Evolutionary conservation across 352 stramenopile genomes (phyloP).

Genomic region (Globisporangium apiculatum): DNA sequence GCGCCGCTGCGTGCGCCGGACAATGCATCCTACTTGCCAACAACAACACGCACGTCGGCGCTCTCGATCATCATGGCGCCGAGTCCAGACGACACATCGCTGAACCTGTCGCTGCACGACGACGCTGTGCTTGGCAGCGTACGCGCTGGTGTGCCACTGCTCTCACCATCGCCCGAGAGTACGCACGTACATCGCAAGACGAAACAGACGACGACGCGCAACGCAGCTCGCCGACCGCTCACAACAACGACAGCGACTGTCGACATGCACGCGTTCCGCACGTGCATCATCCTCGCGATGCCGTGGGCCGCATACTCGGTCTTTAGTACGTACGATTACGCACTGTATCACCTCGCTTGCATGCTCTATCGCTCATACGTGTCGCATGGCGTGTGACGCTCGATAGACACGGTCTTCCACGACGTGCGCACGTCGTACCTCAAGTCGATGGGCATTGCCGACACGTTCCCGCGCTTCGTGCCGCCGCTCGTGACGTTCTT

Average conservation of each 20-base stretch:
- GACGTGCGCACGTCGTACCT: slow-evolving; percentile 65
- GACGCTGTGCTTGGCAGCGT: slow-evolving; percentile 3
- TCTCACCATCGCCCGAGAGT: neutral
- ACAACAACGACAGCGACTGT: neutral
- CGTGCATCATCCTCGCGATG: slow-evolving; percentile 65
- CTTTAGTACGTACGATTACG: slow-evolving; percentile 29
- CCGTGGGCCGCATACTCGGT: slow-evolving; percentile 68
- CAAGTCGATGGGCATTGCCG: slow-evolving; percentile 56
- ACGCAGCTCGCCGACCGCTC: neutral
- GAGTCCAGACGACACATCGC: slow-evolving; percentile 1
- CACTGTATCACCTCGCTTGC: neutral
- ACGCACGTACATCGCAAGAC: neutral
- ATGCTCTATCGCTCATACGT: neutral
- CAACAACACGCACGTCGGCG: neutral
- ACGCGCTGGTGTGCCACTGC: neutral
- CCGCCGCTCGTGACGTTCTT: slow-evolving; percentile 58
- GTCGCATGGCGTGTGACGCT: too few species aligned
- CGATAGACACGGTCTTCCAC: slow-evolving; percentile 62
- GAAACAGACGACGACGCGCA: neutral
- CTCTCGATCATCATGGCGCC: slow-evolving; percentile 8
- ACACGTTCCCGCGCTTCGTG: slow-evolving; percentile 54
- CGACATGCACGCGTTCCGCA: slow-evolving; percentile 29
- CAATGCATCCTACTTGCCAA: neutral
- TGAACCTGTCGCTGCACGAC: neutral
- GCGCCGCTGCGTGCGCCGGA: neutral